Evolutionary conservation across 108 stramenopile species (phyloP).

Genomic region (Nannochloropsis salina): DNA sequence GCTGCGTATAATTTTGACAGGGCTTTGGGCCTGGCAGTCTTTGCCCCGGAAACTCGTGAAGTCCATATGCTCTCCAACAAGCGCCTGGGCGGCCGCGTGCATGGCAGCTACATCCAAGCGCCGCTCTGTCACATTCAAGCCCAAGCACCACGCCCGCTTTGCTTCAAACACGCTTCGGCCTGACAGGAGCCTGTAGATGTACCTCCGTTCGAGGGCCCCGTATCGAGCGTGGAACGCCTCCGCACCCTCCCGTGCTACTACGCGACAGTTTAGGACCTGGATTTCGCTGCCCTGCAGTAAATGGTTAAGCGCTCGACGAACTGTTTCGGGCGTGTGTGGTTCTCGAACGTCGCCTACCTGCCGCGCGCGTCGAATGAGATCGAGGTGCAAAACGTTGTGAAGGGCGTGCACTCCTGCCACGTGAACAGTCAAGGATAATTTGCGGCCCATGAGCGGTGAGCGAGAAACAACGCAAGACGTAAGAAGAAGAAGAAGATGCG

Average conservation of each 20-base stretch:
- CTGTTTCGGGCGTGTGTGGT: not conserved
- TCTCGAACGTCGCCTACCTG: conserved; percentile 10
- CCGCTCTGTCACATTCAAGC: not conserved
- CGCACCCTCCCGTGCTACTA: not conserved
- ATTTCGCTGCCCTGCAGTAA: conserved; percentile 9
- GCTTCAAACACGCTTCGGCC: conserved; percentile 12
- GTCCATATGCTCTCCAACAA: not conserved
- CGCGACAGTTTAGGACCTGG: conserved; percentile 1
- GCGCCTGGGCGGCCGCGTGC: not conserved
- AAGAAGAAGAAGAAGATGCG: too few relatives aligned
- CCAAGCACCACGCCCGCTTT: conserved; percentile 6
- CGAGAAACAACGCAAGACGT: too few relatives aligned
- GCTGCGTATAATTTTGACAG: not conserved
- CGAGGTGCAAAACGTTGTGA: not conserved
- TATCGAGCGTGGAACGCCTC: not conserved
- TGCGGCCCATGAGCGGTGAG: too few relatives aligned
- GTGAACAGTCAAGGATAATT: too few relatives aligned
- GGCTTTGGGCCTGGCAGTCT: not conserved
- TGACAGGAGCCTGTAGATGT: not conserved
- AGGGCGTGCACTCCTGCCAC: not conserved
- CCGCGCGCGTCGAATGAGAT: not conserved
- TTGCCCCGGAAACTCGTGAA: conserved; percentile 3
- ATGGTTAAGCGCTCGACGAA: not conserved
- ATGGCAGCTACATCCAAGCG: not conserved
- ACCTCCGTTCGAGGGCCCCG: not conserved